phyloP scores from a whole-genome alignment of 345 rosid genomes.

The Camelina laxa region DNA sequence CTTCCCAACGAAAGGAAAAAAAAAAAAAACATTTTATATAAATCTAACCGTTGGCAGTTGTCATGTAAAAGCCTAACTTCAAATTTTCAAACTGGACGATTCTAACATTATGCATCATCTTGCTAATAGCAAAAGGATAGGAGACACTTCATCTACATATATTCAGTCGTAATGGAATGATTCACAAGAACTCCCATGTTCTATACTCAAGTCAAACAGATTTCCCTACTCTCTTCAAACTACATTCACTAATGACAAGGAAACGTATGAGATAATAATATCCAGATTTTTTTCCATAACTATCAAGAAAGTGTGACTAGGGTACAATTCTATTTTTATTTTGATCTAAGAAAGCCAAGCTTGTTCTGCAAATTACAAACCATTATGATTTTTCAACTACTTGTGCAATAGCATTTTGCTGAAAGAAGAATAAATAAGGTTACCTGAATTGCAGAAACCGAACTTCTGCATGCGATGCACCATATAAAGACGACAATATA shows the following conservation, averaged over 20 bases:
- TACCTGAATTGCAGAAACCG: constrained; percentile 62
- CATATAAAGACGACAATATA: constrained; percentile 81
- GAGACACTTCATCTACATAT: constrained; percentile 11
- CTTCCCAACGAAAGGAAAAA: constrained; percentile 10
- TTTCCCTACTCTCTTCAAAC: constrained; percentile 10
- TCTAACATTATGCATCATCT: constrained; percentile 20
- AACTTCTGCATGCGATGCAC: constrained; percentile 71
- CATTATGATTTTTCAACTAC: constrained; percentile 5
- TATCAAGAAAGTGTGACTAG: constrained; percentile 19
- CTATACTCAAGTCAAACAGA: constrained; percentile 21
- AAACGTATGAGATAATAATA: background rate
- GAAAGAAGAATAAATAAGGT: constrained; percentile 4
- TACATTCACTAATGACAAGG: constrained; percentile 7
- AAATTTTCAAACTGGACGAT: constrained; percentile 17
- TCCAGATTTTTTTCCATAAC: constrained; percentile 16
- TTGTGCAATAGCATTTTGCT: background rate
- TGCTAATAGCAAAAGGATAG: constrained; percentile 12
- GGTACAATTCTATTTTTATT: constrained; percentile 6
- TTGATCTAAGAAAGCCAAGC: constrained; percentile 16
- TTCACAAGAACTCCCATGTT: background rate
- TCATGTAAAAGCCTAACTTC: constrained; percentile 27
- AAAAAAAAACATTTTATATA: constrained; percentile 4
- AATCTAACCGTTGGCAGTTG: background rate
- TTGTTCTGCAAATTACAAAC: constrained; percentile 14
- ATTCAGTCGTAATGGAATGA: constrained; percentile 5